phyloP scores from a whole-genome alignment of 345 rosid genomes.

The Anacardium occidentale region DNA sequence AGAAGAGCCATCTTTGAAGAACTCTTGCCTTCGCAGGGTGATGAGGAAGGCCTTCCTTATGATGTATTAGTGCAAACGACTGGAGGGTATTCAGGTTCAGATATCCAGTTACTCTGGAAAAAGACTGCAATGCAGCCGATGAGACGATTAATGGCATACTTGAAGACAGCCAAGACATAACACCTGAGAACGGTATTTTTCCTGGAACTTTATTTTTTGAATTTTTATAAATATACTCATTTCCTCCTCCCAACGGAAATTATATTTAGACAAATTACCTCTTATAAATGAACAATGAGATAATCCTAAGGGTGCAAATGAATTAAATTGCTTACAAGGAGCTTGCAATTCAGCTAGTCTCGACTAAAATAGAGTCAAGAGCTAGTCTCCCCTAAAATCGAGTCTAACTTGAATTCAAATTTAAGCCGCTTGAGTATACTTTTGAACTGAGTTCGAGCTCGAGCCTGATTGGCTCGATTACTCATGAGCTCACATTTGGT shows the following conservation, averaged over 20 bases:
- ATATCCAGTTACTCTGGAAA: conserved; percentile 83
- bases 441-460: too few relatives aligned
- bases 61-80: conserved; percentile 72
- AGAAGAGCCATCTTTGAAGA: conserved; percentile 90
- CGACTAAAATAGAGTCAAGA: too few relatives aligned
- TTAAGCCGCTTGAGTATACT: too few relatives aligned
- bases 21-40: conserved; percentile 57
- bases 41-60: conserved; percentile 64
- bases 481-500: too few relatives aligned
- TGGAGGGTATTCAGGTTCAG: conserved; percentile 91
- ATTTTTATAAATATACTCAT: not conserved
- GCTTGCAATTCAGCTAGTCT: too few relatives aligned
- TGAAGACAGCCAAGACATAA: conserved; percentile 56
- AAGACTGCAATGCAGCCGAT: conserved; percentile 97
- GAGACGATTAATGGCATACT: conserved; percentile 69
- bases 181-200: conserved; percentile 75
- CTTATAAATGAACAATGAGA: not conserved
- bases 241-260: not conserved
- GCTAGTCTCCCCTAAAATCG: too few relatives aligned
- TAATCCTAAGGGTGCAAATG: too few relatives aligned
- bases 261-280: not conserved
- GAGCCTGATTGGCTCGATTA: too few relatives aligned
- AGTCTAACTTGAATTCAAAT: too few relatives aligned
- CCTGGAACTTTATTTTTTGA: not conserved
- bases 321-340: too few relatives aligned